phyloP scores from a whole-genome alignment of 495 filamentous ascomycete genomes.

The Margaritispora aquatica region DNA sequence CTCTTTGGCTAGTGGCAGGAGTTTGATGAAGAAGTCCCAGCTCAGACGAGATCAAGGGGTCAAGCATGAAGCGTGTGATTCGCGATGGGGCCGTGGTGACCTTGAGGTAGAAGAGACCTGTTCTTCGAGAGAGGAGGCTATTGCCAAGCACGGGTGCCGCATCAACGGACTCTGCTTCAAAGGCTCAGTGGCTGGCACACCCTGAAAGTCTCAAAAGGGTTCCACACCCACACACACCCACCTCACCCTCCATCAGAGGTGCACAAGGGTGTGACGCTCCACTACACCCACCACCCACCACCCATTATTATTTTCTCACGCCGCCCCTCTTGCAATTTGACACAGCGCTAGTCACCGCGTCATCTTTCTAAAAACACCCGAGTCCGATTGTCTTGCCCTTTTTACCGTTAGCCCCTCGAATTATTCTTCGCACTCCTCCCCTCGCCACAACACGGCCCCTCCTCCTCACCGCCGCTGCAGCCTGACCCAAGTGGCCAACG shows the following conservation, averaged over 20 bases:
- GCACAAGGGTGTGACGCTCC: too few relatives aligned
- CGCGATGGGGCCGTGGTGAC: neutral
- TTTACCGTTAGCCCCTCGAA: neutral
- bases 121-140: too few relatives aligned
- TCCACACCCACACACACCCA: neutral
- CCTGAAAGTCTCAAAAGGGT: neutral
- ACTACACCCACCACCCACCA: too few relatives aligned
- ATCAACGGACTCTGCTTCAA: conserved; percentile 6
- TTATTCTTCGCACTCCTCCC: too few relatives aligned
- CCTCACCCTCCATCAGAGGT: too few relatives aligned
- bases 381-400: neutral
- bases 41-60: conserved; percentile 15
- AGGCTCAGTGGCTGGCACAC: neutral
- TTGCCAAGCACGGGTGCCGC: conserved; percentile 14
- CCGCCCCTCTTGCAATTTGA: conserved; percentile 16
- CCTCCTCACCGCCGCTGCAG: conserved; percentile 1
- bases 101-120: too few relatives aligned
- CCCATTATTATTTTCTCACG: too few relatives aligned
- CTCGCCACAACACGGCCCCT: neutral
- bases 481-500: conserved; percentile 1
- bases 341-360: conserved; percentile 22
- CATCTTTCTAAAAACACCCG: conserved; percentile 15
- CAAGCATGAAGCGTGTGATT: neutral
- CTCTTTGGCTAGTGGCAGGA: neutral
- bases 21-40: neutral